phyloP scores from a whole-genome alignment of 1,284 basidiomycete species.

The Earliella scabrosa region DNA sequence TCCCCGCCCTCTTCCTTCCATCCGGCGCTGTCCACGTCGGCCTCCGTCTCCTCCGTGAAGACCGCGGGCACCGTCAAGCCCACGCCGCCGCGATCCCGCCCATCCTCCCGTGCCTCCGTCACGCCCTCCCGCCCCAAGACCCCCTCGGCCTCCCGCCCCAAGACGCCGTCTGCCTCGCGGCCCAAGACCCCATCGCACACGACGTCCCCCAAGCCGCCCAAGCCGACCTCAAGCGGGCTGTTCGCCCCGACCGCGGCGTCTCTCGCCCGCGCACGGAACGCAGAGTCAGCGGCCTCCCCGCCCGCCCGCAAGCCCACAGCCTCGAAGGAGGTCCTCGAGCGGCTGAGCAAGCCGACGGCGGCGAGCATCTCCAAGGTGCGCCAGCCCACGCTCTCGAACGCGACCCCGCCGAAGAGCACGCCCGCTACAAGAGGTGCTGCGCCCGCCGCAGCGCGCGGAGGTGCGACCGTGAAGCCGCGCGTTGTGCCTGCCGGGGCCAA shows the following conservation, averaged over 20 bases:
- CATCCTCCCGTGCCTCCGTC: slow-evolving; percentile 29
- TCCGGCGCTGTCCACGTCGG: slow-evolving; percentile 24
- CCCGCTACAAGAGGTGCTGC: slow-evolving; percentile 32
- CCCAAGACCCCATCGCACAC: slow-evolving; percentile 41
- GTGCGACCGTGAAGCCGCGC: slow-evolving; percentile 20
- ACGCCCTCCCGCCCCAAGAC: slow-evolving; percentile 46
- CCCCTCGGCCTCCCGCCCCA: slow-evolving; percentile 47
- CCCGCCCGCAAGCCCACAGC: slow-evolving; percentile 54
- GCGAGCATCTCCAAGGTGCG: slow-evolving; percentile 64
- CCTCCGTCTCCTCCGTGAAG: slow-evolving; percentile 24
- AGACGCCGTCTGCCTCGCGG: slow-evolving; percentile 42
- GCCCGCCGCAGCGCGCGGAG: slow-evolving; percentile 26
- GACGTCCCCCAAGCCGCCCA: slow-evolving; percentile 31
- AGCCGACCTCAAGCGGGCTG: slow-evolving; percentile 45
- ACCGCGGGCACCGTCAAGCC: slow-evolving; percentile 20
- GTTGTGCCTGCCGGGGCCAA: slow-evolving; percentile 17
- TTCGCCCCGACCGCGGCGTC: slow-evolving; percentile 82
- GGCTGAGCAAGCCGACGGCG: slow-evolving; percentile 77
- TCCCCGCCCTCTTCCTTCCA: slow-evolving; percentile 36
- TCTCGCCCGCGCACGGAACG: slow-evolving; percentile 64
- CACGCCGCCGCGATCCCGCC: slow-evolving; percentile 25
- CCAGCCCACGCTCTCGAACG: slow-evolving; percentile 27
- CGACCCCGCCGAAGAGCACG: slow-evolving; percentile 24
- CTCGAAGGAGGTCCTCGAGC: slow-evolving; percentile 53
- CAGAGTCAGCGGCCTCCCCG: slow-evolving; percentile 46